Conservation (phyloP, 305 asterid genomes). For the Lippia alba region DNA sequence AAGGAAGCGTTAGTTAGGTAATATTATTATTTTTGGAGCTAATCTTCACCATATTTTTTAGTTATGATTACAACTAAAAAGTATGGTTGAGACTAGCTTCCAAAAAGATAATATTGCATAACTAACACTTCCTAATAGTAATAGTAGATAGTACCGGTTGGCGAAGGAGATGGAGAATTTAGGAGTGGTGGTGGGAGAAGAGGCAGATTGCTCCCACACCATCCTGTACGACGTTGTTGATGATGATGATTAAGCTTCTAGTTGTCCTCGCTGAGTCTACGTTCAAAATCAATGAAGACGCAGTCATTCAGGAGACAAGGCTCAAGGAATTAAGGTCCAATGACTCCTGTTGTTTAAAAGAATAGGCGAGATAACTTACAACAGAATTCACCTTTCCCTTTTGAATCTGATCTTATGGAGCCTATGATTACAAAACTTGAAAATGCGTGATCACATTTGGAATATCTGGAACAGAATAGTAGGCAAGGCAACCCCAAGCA, state of each 20-base stretch:
- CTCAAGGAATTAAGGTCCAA: conserved; percentile 32
- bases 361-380: conserved; percentile 35
- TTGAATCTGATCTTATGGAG: conserved; percentile 31
- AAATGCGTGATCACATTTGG: conserved; percentile 25
- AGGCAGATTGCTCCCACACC: conserved; percentile 47
- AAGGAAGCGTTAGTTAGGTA: too few species aligned
- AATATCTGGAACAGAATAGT: conserved; percentile 7
- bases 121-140: too few species aligned
- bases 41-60: too few species aligned
- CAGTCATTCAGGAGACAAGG: conserved; percentile 32
- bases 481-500: background rate
- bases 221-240: conserved; percentile 15
- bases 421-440: background rate
- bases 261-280: conserved; percentile 18
- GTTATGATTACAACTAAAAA: too few species aligned
- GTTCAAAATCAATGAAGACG: conserved; percentile 28
- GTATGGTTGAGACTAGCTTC: too few species aligned
- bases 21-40: too few species aligned
- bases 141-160: conserved; percentile 44
- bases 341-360: background rate
- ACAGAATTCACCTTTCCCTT: conserved; percentile 44
- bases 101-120: too few species aligned
- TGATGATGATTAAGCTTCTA: conserved; percentile 6
- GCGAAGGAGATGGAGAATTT: conserved; percentile 57
- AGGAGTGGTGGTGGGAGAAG: conserved; percentile 39